Evolutionary conservation across 2,329 filamentous ascomycete species (phyloP).

Genomic region (Ceratocystis papillata): DNA sequence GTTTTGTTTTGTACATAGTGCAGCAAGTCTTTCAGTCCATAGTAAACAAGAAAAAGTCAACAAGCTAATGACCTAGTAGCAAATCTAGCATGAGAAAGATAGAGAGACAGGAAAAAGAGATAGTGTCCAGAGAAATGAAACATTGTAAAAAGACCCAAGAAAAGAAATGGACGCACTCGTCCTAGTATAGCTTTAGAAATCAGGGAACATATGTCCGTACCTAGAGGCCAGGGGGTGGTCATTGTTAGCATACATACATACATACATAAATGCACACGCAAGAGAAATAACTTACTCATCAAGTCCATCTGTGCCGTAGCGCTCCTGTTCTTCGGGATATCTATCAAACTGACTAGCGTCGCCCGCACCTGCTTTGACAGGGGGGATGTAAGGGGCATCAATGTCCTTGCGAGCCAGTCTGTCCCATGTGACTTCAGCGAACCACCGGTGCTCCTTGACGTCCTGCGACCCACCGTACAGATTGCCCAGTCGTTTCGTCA

Average conservation of each 20-base stretch:
- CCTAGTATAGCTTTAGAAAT: constrained; percentile 45
- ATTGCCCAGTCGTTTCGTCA: constrained; percentile 92
- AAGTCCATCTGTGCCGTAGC: constrained; percentile 62
- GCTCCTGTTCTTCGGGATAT: constrained; percentile 92
- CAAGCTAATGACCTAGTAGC: background rate
- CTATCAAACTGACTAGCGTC: constrained; percentile 97
- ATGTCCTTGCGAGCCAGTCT: constrained; percentile 89
- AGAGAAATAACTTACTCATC: constrained; percentile 64
- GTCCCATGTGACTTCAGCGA: constrained; percentile 96
- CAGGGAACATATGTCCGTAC: constrained; percentile 62
- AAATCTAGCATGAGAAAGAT: background rate
- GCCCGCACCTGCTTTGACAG: constrained; percentile 83
- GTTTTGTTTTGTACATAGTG: background rate
- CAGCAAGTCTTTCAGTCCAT: background rate
- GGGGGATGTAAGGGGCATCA: constrained; percentile 93
- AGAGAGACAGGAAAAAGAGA: background rate
- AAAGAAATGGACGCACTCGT: background rate
- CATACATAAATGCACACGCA: background rate
- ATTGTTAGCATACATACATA: constrained; percentile 7
- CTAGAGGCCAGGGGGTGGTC: constrained; percentile 34
- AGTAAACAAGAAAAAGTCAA: constrained; percentile 6
- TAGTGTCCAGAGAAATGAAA: background rate
- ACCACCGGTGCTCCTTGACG: constrained; percentile 94
- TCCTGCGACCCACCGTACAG: constrained; percentile 81
- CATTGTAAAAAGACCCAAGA: background rate